Conservation (phyloP, 2,329 filamentous ascomycete genomes). For the Colletotrichum limetticola region DNA sequence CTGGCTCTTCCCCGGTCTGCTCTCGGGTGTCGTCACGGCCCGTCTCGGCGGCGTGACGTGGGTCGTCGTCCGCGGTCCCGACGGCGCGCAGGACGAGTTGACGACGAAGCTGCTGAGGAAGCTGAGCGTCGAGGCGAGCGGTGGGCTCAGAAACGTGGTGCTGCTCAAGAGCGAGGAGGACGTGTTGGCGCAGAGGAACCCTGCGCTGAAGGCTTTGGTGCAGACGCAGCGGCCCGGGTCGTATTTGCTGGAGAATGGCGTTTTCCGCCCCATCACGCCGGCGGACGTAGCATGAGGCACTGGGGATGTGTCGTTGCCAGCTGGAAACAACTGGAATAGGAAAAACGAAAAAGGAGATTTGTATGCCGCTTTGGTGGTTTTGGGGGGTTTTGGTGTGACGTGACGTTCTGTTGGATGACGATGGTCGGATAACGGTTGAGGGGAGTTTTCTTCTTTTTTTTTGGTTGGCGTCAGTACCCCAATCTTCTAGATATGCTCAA, state of each 20-base stretch:
- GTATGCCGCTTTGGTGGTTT: background rate
- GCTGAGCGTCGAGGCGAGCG: constrained; percentile 41
- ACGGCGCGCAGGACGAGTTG: constrained; percentile 23
- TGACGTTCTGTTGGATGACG: background rate
- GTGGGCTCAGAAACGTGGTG: constrained; percentile 42
- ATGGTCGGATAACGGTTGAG: background rate
- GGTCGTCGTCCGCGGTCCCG: constrained; percentile 37
- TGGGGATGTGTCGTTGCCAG: no score
- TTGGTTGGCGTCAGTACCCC: background rate
- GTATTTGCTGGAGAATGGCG: constrained; percentile 38
- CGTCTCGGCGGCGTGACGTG: constrained; percentile 71
- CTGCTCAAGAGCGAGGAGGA: constrained; percentile 32
- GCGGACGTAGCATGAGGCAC: constrained; percentile 31
- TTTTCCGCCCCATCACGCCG: constrained; percentile 35
- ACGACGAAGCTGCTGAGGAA: constrained; percentile 32
- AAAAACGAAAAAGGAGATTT: background rate
- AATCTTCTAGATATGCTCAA: background rate
- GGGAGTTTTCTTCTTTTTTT: background rate
- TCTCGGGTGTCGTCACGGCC: constrained; percentile 79
- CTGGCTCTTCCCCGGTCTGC: constrained; percentile 86
- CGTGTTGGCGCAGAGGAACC: constrained; percentile 39
- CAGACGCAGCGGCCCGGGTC: constrained; percentile 26
- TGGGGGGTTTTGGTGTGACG: background rate
- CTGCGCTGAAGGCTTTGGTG: constrained; percentile 36
- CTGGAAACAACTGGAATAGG: background rate